Evolutionary conservation across 2,329 filamentous ascomycete species (phyloP).

Genomic region (Diplodia scrobiculata): DNA sequence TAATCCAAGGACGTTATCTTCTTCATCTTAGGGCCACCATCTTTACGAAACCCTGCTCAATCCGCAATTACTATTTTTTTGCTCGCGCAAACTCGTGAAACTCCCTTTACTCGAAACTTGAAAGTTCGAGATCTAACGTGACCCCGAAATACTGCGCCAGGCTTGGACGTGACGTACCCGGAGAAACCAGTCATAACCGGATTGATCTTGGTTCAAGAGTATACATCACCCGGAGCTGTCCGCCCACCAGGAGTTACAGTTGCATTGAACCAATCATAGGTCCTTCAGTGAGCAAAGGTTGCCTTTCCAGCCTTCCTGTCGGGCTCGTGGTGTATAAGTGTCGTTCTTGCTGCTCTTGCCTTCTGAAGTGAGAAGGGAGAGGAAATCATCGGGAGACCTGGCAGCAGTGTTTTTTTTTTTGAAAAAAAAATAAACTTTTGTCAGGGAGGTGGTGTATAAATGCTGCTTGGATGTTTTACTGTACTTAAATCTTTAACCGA

Average conservation of each 20-base stretch:
- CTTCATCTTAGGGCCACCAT: not conserved
- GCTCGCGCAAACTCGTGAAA: not conserved
- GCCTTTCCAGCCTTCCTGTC: constrained; percentile 17
- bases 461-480: no score
- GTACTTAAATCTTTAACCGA: no score
- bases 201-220: not conserved
- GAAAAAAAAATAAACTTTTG: no score
- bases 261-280: not conserved
- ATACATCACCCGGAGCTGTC: not conserved
- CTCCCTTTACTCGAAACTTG: not conserved
- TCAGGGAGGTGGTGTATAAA: no score
- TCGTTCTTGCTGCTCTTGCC: no score
- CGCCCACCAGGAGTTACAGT: not conserved
- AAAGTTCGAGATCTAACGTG: not conserved
- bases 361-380: no score
- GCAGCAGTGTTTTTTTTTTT: no score
- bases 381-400: no score
- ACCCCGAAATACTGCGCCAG: constrained; percentile 19
- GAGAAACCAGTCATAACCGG: constrained; percentile 7
- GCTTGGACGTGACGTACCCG: constrained; percentile 19
- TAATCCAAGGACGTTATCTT: not conserved
- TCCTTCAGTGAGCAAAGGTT: not conserved
- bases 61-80: not conserved
- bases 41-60: not conserved
- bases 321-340: no score